Evolutionary conservation across 2,329 filamentous ascomycete genomes (phyloP).

Genomic region (Cladophialophora carrionii): DNA sequence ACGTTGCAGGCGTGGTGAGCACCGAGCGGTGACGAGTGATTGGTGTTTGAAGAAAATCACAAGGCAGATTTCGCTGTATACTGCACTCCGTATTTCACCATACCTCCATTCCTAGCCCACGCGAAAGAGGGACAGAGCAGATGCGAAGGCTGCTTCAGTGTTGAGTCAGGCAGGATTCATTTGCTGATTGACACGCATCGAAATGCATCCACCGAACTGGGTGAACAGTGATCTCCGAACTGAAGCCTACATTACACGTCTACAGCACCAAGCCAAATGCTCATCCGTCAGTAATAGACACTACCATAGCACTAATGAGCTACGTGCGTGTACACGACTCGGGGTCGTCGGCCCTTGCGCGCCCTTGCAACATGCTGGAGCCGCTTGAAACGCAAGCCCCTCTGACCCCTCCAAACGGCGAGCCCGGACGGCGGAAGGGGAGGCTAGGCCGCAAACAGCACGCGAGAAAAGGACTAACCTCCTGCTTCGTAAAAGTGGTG

Average conservation of each 20-base stretch:
- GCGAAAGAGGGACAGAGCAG: background rate
- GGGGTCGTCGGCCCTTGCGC: background rate
- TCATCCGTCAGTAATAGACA: slow-evolving; percentile 1
- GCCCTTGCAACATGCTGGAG: background rate
- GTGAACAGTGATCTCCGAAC: background rate
- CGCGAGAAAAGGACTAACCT: background rate
- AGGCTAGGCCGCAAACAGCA: background rate
- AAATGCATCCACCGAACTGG: background rate
- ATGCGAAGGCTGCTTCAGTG: background rate
- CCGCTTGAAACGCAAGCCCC: slow-evolving; percentile 1
- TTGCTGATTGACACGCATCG: background rate
- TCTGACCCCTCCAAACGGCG: background rate
- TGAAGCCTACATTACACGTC: background rate
- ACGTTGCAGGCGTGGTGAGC: background rate
- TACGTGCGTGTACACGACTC: background rate
- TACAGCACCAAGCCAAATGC: background rate
- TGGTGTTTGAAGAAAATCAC: background rate
- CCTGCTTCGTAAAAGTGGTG: slow-evolving; percentile 10
- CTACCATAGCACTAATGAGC: background rate
- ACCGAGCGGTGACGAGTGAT: background rate
- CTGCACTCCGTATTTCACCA: background rate
- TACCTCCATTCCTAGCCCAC: background rate
- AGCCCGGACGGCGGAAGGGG: background rate
- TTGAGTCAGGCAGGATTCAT: background rate
- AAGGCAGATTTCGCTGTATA: background rate